Base-by-base conservation (phyloP, 208 protist genomes). In the Naegleria lovaniensis region DNA sequence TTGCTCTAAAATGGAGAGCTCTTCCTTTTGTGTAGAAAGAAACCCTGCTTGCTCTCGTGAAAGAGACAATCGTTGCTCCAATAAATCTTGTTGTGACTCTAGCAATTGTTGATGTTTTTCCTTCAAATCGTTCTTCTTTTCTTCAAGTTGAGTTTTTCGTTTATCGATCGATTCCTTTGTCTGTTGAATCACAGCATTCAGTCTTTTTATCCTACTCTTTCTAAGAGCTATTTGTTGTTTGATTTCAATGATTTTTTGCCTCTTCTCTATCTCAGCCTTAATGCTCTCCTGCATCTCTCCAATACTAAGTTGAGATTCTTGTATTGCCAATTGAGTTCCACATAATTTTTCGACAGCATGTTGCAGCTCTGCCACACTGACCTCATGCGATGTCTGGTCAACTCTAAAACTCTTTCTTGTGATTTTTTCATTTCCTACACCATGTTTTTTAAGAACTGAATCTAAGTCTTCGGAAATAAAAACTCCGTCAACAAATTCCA, bases 11-110 rank as follows among this genome's bases (percentile, higher is more conserved):
- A 79, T 79, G 9, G 67, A 79, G 1, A 79, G 29, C 25, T 79
- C 67, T n/a, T 79, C 67, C 29, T 79, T 79, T 79, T 79, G 67
- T 79, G 67, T 79, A 36, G 67, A 79, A 11, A 79, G n/a, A 79
- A n/a, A 36, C 6, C 67, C 67, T 36, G 67, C 25, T 79, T 79
- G 67, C 29, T 79, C 67, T 36, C 67, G 16, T 79, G 67, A 79
- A 0, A 79, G 67, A 29, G 67, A 79, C n/a, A 79, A 79, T 36
- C 29, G 19, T 36, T 79, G 67, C 7, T 79, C 67, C 36, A 79
- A 79, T 36, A 79, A 79, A 36, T 79, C 67, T 33, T 79, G 67
- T 79, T 79, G 67, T 36, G 67, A 79, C 29, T 79, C 67, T 36
- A 79, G 6, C 36, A 79, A 79, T 36, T 36, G 13, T 79, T 36